Evolutionary conservation across 192 early-diverging fungal genomes (phyloP).

Genomic region (Phlyctochytrium planicorne): DNA sequence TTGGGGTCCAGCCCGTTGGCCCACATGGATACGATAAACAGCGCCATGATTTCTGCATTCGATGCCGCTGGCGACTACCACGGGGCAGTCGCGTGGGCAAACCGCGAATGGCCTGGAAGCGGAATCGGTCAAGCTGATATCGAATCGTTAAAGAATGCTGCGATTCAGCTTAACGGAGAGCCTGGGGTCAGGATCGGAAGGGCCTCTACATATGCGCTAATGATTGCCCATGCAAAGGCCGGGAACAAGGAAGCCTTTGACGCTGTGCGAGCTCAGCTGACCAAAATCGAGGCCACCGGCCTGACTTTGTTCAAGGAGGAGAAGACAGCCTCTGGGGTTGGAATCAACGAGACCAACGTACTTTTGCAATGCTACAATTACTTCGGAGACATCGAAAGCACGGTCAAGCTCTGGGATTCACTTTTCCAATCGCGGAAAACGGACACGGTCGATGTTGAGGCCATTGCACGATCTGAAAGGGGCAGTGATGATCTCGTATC

Average conservation of each 20-base stretch:
- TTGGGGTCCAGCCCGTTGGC: background rate
- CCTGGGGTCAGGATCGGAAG: conserved; percentile 10
- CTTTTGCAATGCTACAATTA: conserved; percentile 13
- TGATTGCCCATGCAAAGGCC: conserved; percentile 14
- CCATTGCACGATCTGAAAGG: no score
- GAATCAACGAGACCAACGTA: conserved; percentile 22
- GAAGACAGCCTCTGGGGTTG: background rate
- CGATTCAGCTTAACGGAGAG: background rate
- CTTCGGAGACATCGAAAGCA: background rate
- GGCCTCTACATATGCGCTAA: conserved; percentile 14
- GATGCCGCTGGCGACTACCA: background rate
- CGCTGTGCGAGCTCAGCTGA: conserved; percentile 14
- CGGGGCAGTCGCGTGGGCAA: conserved; percentile 16
- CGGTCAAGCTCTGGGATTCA: conserved; percentile 16
- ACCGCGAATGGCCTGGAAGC: conserved; percentile 13
- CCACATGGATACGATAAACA: conserved; percentile 11
- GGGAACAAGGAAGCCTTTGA: conserved; percentile 4
- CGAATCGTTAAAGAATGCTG: background rate
- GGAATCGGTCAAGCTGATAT: conserved; percentile 11
- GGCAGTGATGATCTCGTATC: background rate
- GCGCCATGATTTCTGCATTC: conserved; percentile 18
- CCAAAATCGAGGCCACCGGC: conserved; percentile 10
- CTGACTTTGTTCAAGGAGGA: background rate
- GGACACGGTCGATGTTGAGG: background rate
- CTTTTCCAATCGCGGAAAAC: background rate